Evolutionary conservation across 1,284 basidiomycete species (phyloP).

Genomic region (Leccinum variabile): DNA sequence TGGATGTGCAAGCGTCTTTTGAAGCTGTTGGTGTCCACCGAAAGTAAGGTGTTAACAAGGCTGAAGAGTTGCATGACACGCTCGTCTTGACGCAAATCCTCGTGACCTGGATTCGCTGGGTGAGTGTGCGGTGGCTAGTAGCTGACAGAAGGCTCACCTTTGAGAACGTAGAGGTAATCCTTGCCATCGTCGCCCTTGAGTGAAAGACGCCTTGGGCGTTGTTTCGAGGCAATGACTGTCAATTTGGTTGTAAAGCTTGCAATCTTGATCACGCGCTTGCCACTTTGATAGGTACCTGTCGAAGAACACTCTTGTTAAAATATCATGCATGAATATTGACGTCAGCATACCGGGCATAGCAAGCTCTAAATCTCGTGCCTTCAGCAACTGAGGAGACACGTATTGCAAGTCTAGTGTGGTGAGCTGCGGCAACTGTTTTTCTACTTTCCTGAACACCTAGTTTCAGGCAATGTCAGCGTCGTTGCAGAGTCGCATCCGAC

Average conservation of each 20-base stretch:
- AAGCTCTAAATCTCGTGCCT: constrained; percentile 87
- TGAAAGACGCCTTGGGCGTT: constrained; percentile 88
- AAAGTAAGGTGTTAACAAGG: constrained; percentile 92
- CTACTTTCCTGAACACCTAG: constrained; percentile 96
- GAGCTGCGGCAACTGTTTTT: constrained; percentile 90
- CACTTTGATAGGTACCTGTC: constrained; percentile 90
- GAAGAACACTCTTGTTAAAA: constrained; percentile 1
- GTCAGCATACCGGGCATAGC: constrained; percentile 81
- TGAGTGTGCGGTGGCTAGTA: constrained; percentile 6
- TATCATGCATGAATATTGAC: background rate
- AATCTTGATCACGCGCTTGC: constrained; percentile 85
- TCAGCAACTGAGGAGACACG: constrained; percentile 91
- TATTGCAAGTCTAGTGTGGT: constrained; percentile 96
- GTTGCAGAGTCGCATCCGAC: background rate
- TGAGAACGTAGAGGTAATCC: constrained; percentile 92
- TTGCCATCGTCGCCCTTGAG: constrained; percentile 91
- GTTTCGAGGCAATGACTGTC: constrained; percentile 97
- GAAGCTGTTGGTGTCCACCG: constrained; percentile 93
- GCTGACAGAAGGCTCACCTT: constrained; percentile 53
- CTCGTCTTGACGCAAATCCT: constrained; percentile 98
- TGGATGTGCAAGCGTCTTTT: constrained; percentile 96
- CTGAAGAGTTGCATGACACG: constrained; percentile 99
- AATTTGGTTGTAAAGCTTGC: constrained; percentile 83
- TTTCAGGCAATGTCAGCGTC: constrained; percentile 11
- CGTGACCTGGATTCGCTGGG: constrained; percentile 66